Conservation (phyloP, 2,329 filamentous ascomycete species). For the Chaetomiaceae sp. region DNA sequence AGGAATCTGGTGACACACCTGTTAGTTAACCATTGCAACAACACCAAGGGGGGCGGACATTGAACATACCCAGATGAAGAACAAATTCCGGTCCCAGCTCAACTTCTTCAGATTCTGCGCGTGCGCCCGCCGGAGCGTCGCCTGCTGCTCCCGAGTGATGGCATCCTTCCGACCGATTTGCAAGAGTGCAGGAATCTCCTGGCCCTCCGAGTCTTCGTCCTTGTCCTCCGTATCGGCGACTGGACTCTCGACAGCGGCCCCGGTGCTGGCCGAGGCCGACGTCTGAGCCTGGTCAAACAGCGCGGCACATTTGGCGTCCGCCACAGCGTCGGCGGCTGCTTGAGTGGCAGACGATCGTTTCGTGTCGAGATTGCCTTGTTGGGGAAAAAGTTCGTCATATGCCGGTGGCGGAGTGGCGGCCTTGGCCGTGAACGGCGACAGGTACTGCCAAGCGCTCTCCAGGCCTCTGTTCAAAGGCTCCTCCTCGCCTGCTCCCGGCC, state of each 20-base stretch:
- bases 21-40: not conserved
- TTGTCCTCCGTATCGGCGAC: slow-evolving; percentile 32
- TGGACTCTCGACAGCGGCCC: slow-evolving; percentile 4
- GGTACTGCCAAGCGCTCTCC: slow-evolving; percentile 64
- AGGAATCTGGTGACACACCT: slow-evolving; percentile 11
- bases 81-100: slow-evolving; percentile 61
- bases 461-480: slow-evolving; percentile 39
- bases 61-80: slow-evolving; percentile 60
- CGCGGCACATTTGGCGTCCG: slow-evolving; percentile 53
- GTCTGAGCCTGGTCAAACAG: slow-evolving; percentile 44
- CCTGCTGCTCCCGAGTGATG: slow-evolving; percentile 62
- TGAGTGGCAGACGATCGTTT: slow-evolving; percentile 56
- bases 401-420: slow-evolving; percentile 53
- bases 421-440: slow-evolving; percentile 50
- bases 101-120: slow-evolving; percentile 60
- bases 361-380: slow-evolving; percentile 39
- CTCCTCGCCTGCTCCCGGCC: slow-evolving; percentile 44
- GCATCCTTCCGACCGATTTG: slow-evolving; percentile 60
- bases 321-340: slow-evolving; percentile 55
- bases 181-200: slow-evolving; percentile 41
- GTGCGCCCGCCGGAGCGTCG: slow-evolving; percentile 57
- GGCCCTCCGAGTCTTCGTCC: slow-evolving; percentile 38
- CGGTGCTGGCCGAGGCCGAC: slow-evolving; percentile 14
- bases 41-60: not conserved
- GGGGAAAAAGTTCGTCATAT: slow-evolving; percentile 74